Evolutionary conservation across 1,284 basidiomycete species (phyloP), one percentile per base, ranked within the genome.

Genomic region (Pseudozyma pruni): DNA sequence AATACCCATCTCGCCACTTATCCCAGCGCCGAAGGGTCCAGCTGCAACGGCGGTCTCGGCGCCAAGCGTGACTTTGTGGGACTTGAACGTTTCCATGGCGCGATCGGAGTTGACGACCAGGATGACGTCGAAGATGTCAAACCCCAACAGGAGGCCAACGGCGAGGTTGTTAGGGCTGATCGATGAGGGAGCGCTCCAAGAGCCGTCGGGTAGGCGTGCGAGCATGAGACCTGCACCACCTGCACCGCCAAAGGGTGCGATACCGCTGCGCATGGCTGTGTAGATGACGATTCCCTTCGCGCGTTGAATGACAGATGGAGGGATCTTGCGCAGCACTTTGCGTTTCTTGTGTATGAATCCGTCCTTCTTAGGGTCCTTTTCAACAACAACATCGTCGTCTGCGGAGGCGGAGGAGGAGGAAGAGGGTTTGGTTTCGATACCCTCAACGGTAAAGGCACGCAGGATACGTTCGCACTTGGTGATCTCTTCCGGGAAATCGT

Each of bases 161-260:
- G 84, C 75, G 6, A 86, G 56, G 71, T 86, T 86, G 77, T 87
- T 85, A 0, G 86, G 86, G 8, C 81, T 81, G 44, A 87, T 85
- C 20, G 82, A 81, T 5, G 83, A 81, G 0, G 86, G 86, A 0
- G 85, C 83, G 1, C 85, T 86, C 86, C 86, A 87, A 16, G 42
- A 56, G 3, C 79, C 79, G 31, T 81, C 78, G 8, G 76, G 72
- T 11, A 80, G 42, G 2, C 79, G 55, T 0, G 75, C 78, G 8
- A 81, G 32, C 47, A 81, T 72, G 8, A 81, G 52, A 0, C 86
- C 86, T 0, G 83, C 75, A 0, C 86, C 86, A 33, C 86, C 86
- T 0, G 85, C 85, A 0, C 86, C 86, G 10, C 86, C 86, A 13
- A 87, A 83, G 0, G 86, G 86, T 0, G 86, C 84, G 11, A 87